Conservation (phyloP, 306 rosid genomes). For the Macrotyloma uniflorum region DNA sequence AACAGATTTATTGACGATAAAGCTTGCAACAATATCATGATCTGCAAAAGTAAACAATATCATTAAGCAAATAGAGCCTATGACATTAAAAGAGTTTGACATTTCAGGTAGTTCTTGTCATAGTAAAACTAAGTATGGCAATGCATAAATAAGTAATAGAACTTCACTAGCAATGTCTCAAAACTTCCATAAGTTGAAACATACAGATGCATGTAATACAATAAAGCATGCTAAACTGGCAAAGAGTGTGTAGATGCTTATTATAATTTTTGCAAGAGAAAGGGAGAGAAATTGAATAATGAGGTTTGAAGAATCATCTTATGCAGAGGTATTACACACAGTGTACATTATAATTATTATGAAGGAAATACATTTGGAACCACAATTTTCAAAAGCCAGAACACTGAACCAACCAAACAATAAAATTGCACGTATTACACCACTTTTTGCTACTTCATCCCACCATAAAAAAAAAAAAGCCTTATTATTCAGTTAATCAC, state of each 20-base stretch:
- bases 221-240: background rate
- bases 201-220: background rate
- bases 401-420: background rate
- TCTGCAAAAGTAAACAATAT: conserved; percentile 48
- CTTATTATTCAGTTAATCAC: background rate
- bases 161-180: background rate
- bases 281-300: background rate
- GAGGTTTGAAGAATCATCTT: conserved; percentile 19
- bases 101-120: background rate
- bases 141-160: conserved; percentile 26
- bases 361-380: conserved; percentile 24
- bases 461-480: background rate
- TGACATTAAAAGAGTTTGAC: conserved; percentile 10
- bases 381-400: conserved; percentile 5
- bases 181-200: background rate
- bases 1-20: conserved; percentile 56
- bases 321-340: background rate
- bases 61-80: conserved; percentile 22
- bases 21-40: conserved; percentile 81
- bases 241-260: conserved; percentile 4
- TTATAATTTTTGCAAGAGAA: background rate
- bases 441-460: background rate
- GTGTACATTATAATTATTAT: background rate
- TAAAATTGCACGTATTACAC: background rate
- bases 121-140: conserved; percentile 12